These are phyloP conservation scores for Acacia melanoxylon DNA, from an alignment of 306 rosid species.

Conservation along the genomic window DNA sequence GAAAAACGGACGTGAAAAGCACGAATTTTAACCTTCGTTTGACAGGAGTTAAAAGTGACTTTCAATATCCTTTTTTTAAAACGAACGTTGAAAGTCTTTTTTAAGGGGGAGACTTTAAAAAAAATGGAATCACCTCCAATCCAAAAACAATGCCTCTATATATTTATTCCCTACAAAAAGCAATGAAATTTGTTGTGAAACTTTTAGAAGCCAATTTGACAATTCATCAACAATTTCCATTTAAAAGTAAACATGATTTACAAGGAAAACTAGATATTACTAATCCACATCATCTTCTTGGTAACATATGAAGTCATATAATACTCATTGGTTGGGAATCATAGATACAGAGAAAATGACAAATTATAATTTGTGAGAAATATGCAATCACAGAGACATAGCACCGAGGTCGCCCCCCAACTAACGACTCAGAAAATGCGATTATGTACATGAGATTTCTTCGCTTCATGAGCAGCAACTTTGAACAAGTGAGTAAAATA, in stretches of 20 bases:
- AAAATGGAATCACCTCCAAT: too few species aligned
- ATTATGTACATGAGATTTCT: constrained; percentile 64
- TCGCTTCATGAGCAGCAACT: constrained; percentile 81
- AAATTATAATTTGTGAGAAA: background rate
- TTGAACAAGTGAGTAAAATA: constrained; percentile 80
- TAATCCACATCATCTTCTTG: constrained; percentile 16
- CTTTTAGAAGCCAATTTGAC: constrained; percentile 11
- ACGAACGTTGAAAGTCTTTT: too few species aligned
- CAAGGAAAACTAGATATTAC: constrained; percentile 12
- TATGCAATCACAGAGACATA: constrained; percentile 5
- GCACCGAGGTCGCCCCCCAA: background rate
- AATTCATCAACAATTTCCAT: constrained; percentile 9
- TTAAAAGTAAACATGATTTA: constrained; percentile 24
- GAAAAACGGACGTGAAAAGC: too few species aligned
- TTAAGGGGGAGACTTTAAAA: too few species aligned
- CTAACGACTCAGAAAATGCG: constrained; percentile 82
- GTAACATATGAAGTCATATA: constrained; percentile 25
- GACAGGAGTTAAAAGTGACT: too few species aligned
- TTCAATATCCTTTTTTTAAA: too few species aligned
- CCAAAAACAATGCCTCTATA: too few species aligned
- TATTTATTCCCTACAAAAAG: background rate
- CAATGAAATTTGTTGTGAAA: background rate
- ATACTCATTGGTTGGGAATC: constrained; percentile 48
- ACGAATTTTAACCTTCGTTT: too few species aligned
- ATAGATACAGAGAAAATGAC: background rate